Conservation (phyloP, 2,329 filamentous ascomycete species). For the Tympanopsis confertula region DNA sequence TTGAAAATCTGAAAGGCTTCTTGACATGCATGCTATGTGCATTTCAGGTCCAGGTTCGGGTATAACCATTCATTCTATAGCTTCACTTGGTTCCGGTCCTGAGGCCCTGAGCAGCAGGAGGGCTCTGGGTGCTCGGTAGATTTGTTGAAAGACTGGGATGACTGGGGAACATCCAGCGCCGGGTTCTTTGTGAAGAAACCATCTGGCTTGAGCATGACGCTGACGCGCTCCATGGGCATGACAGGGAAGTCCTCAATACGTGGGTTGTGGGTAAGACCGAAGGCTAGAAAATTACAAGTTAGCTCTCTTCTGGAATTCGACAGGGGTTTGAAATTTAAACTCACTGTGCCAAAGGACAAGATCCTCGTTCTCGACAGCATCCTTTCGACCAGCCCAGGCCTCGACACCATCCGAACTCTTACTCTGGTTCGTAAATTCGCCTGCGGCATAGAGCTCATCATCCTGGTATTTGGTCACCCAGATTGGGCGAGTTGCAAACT, state of each 20-base stretch:
- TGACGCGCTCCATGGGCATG: not conserved
- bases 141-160: not conserved
- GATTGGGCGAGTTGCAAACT: conserved; percentile 9
- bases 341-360: conserved; percentile 9
- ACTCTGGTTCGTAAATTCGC: conserved; percentile 1
- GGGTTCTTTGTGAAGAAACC: conserved; percentile 1
- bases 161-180: not conserved
- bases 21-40: too few relatives aligned
- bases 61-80: too few relatives aligned
- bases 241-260: conserved; percentile 1
- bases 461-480: conserved; percentile 9
- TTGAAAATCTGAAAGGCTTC: too few relatives aligned
- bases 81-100: not conserved
- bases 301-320: too few relatives aligned
- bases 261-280: conserved; percentile 1
- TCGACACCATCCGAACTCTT: conserved; percentile 8
- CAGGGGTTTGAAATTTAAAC: too few relatives aligned
- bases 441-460: not conserved
- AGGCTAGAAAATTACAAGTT: not conserved
- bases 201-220: conserved; percentile 1
- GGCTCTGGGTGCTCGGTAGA: not conserved
- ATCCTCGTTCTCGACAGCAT: conserved; percentile 11
- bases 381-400: conserved; percentile 9
- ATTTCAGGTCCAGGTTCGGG: too few relatives aligned
- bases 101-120: not conserved